Evolutionary conservation across 805 yeast genomes (phyloP).

Genomic region (Suhomyces xylopsoci): DNA sequence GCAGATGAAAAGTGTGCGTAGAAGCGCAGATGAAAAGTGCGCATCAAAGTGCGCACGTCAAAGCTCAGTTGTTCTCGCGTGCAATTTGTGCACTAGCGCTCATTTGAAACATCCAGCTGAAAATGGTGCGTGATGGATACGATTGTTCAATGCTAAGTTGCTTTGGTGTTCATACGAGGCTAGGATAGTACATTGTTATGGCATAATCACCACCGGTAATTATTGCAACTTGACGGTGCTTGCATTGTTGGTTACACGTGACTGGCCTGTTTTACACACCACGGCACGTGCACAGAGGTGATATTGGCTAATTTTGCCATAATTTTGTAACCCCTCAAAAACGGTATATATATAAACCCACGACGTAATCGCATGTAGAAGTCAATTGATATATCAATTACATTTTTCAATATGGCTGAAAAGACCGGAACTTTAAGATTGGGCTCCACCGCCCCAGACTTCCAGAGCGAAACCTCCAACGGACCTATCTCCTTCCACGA

Average conservation of each 20-base stretch:
- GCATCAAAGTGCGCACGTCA: too few species aligned
- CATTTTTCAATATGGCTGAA: background rate
- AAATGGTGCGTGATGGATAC: too few species aligned
- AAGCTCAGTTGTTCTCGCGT: too few species aligned
- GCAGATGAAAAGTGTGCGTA: too few species aligned
- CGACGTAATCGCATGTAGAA: background rate
- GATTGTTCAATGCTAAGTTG: too few species aligned
- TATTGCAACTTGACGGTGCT: too few species aligned
- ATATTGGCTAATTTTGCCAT: background rate
- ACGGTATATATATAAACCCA: slow-evolving; percentile 1
- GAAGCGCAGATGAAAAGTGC: too few species aligned
- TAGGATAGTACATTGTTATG: too few species aligned
- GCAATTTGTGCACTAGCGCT: too few species aligned
- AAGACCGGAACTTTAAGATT: slow-evolving; percentile 48
- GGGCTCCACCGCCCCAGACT: slow-evolving; percentile 86
- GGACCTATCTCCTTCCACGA: slow-evolving; percentile 88
- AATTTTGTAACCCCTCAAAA: background rate
- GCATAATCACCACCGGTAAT: too few species aligned
- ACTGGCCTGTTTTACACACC: background rate
- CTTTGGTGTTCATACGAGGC: too few species aligned
- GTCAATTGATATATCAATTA: background rate
- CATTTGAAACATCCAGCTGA: too few species aligned
- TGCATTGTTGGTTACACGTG: background rate
- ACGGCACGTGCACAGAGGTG: slow-evolving; percentile 1
- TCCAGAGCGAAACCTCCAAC: slow-evolving; percentile 74